These are phyloP conservation scores for Phalaenopsis aphrodite DNA, from an alignment of 106 monocot genomes.

Conservation along the genomic window DNA sequence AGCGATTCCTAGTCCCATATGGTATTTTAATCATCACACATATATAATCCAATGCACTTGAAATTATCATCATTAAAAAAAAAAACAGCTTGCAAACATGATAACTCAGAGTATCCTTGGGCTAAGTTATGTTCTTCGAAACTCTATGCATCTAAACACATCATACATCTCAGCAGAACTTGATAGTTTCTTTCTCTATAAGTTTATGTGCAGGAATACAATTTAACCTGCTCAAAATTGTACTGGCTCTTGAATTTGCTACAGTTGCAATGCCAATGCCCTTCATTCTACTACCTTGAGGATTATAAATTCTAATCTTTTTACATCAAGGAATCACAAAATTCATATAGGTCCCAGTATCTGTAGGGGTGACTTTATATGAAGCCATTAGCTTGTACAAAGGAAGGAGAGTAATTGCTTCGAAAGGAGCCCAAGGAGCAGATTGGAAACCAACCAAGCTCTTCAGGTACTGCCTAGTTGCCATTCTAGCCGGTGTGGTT, in stretches of 20 bases:
- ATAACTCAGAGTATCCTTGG: too few species aligned
- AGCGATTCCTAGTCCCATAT: constrained; percentile 49
- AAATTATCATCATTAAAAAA: too few species aligned
- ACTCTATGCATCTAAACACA: neutral
- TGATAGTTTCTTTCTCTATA: neutral
- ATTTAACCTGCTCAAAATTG: constrained; percentile 29
- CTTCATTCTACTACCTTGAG: neutral
- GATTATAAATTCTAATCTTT: neutral
- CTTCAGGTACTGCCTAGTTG: constrained; percentile 24
- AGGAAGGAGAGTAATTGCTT: constrained; percentile 48
- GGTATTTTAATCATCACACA: constrained; percentile 14
- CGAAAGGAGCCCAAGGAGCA: constrained; percentile 32
- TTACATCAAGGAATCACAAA: neutral
- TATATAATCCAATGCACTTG: too few species aligned
- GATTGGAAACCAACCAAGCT: constrained; percentile 29
- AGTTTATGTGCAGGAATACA: constrained; percentile 32
- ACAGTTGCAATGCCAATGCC: constrained; percentile 26
- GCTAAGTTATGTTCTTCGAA: neutral
- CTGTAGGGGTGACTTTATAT: constrained; percentile 38
- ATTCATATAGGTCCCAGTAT: constrained; percentile 35
- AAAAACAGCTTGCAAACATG: too few species aligned
- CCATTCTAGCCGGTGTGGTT: constrained; percentile 45
- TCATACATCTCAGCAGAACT: neutral
- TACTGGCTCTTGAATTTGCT: constrained; percentile 54
- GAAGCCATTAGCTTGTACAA: constrained; percentile 36